A percentile compares a stretch with the other conserved stretches of the same genome.
Conservation (phyloP, 1,139 yeast species). For the Yamadazyma atlantica region DNA sequence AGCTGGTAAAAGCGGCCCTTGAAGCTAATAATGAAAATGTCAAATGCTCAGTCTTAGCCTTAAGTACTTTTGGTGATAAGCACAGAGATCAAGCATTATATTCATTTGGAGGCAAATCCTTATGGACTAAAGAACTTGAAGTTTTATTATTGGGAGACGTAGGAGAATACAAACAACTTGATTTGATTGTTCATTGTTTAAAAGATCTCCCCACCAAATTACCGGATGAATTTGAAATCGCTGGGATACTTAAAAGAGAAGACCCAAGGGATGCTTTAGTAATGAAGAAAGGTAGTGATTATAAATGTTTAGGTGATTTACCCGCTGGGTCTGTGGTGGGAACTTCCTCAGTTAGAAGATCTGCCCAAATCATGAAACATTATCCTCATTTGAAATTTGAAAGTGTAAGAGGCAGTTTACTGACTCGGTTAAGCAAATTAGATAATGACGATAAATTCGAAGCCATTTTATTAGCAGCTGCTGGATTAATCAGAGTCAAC, state of each 20-base stretch:
- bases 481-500: constrained; percentile 79
- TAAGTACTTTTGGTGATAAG: constrained; percentile 88
- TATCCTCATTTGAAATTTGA: constrained; percentile 51
- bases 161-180: constrained; percentile 69
- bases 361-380: constrained; percentile 57
- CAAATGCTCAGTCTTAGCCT: constrained; percentile 68
- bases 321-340: constrained; percentile 90
- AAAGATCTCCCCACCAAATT: constrained; percentile 93
- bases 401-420: constrained; percentile 85
- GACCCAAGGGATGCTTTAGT: constrained; percentile 94
- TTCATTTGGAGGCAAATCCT: constrained; percentile 91
- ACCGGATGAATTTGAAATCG: constrained; percentile 88
- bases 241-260: constrained; percentile 82
- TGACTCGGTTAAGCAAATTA: constrained; percentile 76
- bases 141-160: constrained; percentile 62
- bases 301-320: constrained; percentile 64
- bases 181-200: constrained; percentile 87
- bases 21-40: constrained; percentile 59
- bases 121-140: constrained; percentile 96
- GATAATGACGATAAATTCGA: constrained; percentile 67
- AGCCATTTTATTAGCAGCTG: constrained; percentile 87
- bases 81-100: constrained; percentile 83
- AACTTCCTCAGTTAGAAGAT: constrained; percentile 89
- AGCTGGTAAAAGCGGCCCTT: constrained; percentile 65
- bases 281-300: constrained; percentile 67